Evolutionary conservation across 495 filamentous ascomycete genomes (phyloP), one percentile per base, ranked within the genome.

Genomic region (Jackrogersella multiformis): DNA sequence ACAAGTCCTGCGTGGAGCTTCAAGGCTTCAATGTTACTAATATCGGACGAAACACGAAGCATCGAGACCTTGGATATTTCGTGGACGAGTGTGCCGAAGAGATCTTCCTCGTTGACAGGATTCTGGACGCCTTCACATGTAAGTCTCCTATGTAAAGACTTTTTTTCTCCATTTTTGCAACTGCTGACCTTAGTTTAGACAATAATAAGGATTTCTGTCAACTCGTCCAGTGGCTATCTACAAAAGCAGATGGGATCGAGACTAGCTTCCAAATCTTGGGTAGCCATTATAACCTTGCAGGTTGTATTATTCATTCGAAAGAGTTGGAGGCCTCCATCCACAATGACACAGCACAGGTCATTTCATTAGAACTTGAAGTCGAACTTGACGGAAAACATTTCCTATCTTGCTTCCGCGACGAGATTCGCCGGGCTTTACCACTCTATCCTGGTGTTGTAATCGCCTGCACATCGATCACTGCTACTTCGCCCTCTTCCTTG

Each of bases 1-100:
- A 63, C 28, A 63, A 48, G 28, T 63, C 60, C 45, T 63, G 60
- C 24, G 16, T 51, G 8, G 39, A 48, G 52, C 60, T 63, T 39
- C 41, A 13, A 15, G 51, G 51, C 9, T 32, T 49, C 35, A 49
- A 56, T 21, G 34, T 63, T 49, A 56, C 51, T 6, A 63, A 63
- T 18, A 63, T 63, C 0, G 36, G 48, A 16, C n/a, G 41, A 10
- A 46, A 61, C 10, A 26, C 23, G 13, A 24, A 48, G 16, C 58
- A 61, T 30, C 45, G 45, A 24, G 58, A 54, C 9, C 58, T 61
- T 24, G 36, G 44, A 13, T 45, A 26, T 21, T 61, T 53, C 10
- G 16, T 61, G 12, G 6, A 32, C 20, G 36, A 61, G 20, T 44
- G 38, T 36, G 35, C 38, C 16, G 58, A 18, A 12, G 58, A 61